These are phyloP conservation scores for Phytophthora ramorum DNA, from an alignment of 352 stramenopile genomes.

Conservation along the genomic window DNA sequence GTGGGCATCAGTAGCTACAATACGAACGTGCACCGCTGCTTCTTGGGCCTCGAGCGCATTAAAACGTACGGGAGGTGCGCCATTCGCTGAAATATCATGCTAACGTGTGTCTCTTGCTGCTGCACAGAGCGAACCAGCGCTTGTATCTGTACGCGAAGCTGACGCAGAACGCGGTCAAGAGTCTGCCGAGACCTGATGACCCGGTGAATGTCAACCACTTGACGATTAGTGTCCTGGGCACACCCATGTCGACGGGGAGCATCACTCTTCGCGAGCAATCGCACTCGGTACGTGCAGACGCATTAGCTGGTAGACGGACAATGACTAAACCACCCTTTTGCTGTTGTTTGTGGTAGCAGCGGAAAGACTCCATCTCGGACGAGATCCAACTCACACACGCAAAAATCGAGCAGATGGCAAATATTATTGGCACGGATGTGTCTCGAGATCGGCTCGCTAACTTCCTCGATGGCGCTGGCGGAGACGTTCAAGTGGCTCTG, in stretches of 20 bases:
- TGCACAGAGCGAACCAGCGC: conserved; percentile 56
- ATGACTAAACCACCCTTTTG: conserved; percentile 8
- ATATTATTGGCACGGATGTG: conserved; percentile 77
- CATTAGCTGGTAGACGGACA: not conserved
- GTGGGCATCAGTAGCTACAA: conserved; percentile 87
- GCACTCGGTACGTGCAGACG: conserved; percentile 31
- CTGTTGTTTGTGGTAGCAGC: conserved; percentile 28
- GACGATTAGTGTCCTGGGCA: conserved; percentile 73
- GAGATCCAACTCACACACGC: conserved; percentile 73
- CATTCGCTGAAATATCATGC: not conserved
- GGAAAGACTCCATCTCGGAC: conserved; percentile 65
- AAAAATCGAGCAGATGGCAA: conserved; percentile 89
- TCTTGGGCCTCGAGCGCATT: conserved; percentile 83
- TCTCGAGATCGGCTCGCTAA: conserved; percentile 74
- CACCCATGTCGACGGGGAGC: conserved; percentile 34
- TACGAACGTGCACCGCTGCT: conserved; percentile 82
- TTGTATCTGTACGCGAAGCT: conserved; percentile 87
- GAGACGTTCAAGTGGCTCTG: conserved; percentile 84
- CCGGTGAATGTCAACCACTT: conserved; percentile 67
- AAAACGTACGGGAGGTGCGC: conserved; percentile 54
- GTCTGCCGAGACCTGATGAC: conserved; percentile 61
- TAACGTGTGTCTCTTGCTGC: conserved; percentile 9
- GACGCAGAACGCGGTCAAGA: conserved; percentile 78
- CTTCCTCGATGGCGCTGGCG: conserved; percentile 82
- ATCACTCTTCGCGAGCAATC: conserved; percentile 31